A percentile compares a stretch with the other conserved stretches of the same genome.
Evolutionary conservation across 2,329 filamentous ascomycete species (phyloP).

Genomic region (Colletotrichum higginsianum): DNA sequence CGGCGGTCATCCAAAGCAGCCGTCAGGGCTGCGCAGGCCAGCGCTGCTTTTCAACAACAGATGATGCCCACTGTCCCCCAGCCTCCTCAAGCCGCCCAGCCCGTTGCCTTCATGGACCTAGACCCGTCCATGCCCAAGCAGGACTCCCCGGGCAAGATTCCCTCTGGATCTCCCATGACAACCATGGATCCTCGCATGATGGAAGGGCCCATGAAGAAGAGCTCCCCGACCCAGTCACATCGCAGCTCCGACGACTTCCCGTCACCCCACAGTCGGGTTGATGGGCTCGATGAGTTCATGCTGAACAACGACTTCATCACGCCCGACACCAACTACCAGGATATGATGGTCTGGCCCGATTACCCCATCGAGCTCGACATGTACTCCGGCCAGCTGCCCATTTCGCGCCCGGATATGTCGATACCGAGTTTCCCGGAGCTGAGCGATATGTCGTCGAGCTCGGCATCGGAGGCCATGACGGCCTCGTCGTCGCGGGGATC

Average conservation of each 20-base stretch:
- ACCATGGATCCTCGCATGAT: conserved; percentile 53
- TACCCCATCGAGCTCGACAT: conserved; percentile 61
- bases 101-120: conserved; percentile 56
- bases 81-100: conserved; percentile 45
- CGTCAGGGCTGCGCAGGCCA: conserved; percentile 59
- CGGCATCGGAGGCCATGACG: conserved; percentile 58
- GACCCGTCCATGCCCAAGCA: conserved; percentile 48
- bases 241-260: conserved; percentile 53
- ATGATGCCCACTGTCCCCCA: conserved; percentile 43
- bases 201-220: conserved; percentile 49
- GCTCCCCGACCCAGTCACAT: conserved; percentile 52
- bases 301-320: conserved; percentile 54
- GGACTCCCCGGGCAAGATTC: conserved; percentile 47
- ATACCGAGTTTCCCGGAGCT: conserved; percentile 57
- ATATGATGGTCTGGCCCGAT: conserved; percentile 61
- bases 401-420: conserved; percentile 53
- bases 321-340: conserved; percentile 58
- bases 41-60: conserved; percentile 50
- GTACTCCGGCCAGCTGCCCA: conserved; percentile 52
- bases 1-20: conserved; percentile 65
- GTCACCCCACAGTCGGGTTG: conserved; percentile 55
- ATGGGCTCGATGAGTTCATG: conserved; percentile 61
- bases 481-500: conserved; percentile 59
- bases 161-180: conserved; percentile 49
- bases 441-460: conserved; percentile 56